Evolutionary conservation across 164 flowering plant species (phyloP).

Genomic region (Saururus chinensis): DNA sequence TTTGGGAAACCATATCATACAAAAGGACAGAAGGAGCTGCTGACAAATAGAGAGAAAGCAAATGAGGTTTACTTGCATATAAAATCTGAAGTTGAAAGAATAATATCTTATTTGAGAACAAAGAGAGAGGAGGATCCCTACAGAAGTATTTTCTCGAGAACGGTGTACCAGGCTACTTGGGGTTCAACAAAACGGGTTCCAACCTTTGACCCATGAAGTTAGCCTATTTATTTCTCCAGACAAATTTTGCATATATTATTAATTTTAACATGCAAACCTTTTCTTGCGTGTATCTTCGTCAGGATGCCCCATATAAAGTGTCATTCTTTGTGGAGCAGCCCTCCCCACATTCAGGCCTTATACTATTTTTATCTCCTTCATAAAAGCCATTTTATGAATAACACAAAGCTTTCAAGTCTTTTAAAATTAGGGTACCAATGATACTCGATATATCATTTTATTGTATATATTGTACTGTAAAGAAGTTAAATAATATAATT

Average conservation of each 20-base stretch:
- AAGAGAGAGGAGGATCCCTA: conserved; percentile 85
- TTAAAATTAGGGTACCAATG: too few relatives aligned
- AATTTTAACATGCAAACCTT: not conserved
- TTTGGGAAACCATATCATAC: conserved; percentile 83
- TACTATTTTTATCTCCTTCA: too few relatives aligned
- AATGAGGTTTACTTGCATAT: conserved; percentile 48
- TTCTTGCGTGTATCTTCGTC: too few relatives aligned
- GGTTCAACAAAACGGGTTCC: conserved; percentile 25
- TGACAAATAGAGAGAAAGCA: conserved; percentile 43
- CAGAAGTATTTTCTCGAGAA: conserved; percentile 47
- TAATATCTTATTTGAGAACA: conserved; percentile 40
- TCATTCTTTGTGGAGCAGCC: too few relatives aligned
- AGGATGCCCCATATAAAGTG: too few relatives aligned
- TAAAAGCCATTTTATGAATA: too few relatives aligned
- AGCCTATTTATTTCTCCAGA: not conserved
- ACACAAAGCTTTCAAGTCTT: too few relatives aligned
- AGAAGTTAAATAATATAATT: too few relatives aligned
- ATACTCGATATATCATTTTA: too few relatives aligned
- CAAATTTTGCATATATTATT: too few relatives aligned
- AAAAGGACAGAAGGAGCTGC: conserved; percentile 30
- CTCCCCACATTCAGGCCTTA: too few relatives aligned
- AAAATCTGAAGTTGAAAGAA: conserved; percentile 49
- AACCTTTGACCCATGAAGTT: conserved; percentile 29
- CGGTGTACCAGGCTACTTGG: conserved; percentile 26
- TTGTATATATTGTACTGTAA: too few relatives aligned